These are phyloP conservation scores for Pichia eremophila DNA, from an alignment of 805 yeast genomes.

Conservation along the genomic window DNA sequence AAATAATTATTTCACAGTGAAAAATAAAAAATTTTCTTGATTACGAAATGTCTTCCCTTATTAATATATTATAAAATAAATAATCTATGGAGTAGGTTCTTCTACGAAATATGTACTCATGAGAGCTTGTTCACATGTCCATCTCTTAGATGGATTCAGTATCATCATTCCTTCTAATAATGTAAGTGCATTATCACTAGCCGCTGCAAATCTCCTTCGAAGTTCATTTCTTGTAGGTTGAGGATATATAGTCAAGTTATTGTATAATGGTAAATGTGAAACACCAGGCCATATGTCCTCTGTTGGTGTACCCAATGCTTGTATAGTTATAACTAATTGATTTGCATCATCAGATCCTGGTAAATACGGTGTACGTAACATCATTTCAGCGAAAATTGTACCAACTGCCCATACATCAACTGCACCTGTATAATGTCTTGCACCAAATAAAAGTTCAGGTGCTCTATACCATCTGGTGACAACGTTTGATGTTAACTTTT, in stretches of 20 bases:
- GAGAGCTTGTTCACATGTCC: conserved; percentile 55
- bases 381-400: conserved; percentile 87
- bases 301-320: conserved; percentile 94
- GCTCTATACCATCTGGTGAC: conserved; percentile 98
- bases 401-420: conserved; percentile 97
- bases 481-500: conserved; percentile 79
- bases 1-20: no score
- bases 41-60: no score
- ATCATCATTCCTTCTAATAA: conserved; percentile 62
- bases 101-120: conserved; percentile 62
- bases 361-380: conserved; percentile 89
- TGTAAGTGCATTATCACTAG: conserved; percentile 76
- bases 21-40: neutral
- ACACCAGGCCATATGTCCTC: conserved; percentile 90
- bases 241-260: conserved; percentile 68
- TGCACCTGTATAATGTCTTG: conserved; percentile 80
- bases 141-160: conserved; percentile 70
- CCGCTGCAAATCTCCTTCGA: conserved; percentile 79
- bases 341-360: conserved; percentile 89
- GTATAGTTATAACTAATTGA: conserved; percentile 87
- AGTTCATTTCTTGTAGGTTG: conserved; percentile 74
- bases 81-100: conserved; percentile 54
- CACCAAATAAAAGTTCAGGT: conserved; percentile 85
- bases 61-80: no score
- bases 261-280: conserved; percentile 65